phyloP scores from a whole-genome alignment of 1,284 basidiomycete genomes.

The Melanopsichium pennsylvanicum region DNA sequence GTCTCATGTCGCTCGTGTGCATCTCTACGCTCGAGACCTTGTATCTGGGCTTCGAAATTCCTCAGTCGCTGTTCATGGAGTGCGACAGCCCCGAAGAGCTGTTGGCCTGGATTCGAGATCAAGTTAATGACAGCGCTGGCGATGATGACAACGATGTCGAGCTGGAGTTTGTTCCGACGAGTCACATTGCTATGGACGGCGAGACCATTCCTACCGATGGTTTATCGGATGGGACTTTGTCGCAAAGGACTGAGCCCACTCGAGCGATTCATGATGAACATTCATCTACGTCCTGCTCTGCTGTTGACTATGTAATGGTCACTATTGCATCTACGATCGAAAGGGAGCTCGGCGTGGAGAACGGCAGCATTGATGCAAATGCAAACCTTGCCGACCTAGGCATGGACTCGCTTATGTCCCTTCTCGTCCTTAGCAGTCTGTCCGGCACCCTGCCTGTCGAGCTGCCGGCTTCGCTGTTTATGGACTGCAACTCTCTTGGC shows the following conservation, averaged over 20 bases:
- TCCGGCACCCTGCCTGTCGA: constrained; percentile 22
- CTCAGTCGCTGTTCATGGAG: constrained; percentile 46
- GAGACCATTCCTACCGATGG: too few relatives aligned
- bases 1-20: constrained; percentile 47
- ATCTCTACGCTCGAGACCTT: constrained; percentile 39
- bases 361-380: constrained; percentile 16
- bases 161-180: background rate
- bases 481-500: constrained; percentile 29
- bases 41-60: constrained; percentile 27
- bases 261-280: background rate
- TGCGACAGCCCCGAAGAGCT: constrained; percentile 36
- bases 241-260: too few relatives aligned
- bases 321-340: constrained; percentile 27
- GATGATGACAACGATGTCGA: background rate
- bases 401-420: constrained; percentile 50
- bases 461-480: constrained; percentile 41
- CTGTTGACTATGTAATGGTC: constrained; percentile 8
- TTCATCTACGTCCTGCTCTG: background rate
- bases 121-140: too few relatives aligned
- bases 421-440: constrained; percentile 43
- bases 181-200: too few relatives aligned
- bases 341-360: constrained; percentile 38
- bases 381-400: constrained; percentile 43
- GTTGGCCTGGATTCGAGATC: constrained; percentile 21
- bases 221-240: too few relatives aligned